A percentile compares a stretch with the other conserved stretches of the same genome.
Conservation (phyloP, 169 alveolate genomes). For the Cystoisospora suis region DNA sequence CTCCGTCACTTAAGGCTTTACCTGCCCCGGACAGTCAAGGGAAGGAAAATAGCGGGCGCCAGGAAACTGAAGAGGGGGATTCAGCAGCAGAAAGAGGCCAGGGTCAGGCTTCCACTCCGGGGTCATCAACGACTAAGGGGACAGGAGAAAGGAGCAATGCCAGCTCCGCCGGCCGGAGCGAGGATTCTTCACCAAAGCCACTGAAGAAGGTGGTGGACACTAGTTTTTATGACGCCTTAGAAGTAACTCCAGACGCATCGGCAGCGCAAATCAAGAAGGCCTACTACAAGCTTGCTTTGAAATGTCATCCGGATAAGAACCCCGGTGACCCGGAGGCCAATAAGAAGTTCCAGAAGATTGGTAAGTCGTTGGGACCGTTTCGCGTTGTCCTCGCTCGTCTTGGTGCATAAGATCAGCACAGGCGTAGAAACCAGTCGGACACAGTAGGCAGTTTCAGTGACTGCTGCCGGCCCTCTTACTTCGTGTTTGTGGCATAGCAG, state of each 20-base stretch:
- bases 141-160: neutral
- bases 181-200: neutral
- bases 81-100: too few relatives aligned
- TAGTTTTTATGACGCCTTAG: constrained; percentile 81
- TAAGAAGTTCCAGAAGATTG: constrained; percentile 87
- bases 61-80: neutral
- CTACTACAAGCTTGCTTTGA: constrained; percentile 87
- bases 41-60: neutral
- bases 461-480: too few relatives aligned
- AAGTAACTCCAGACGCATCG: constrained; percentile 82
- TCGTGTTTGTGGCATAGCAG: too few relatives aligned
- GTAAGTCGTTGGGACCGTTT: too few relatives aligned
- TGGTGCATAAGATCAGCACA: too few relatives aligned
- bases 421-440: too few relatives aligned
- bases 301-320: constrained; percentile 94
- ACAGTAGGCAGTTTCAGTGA: too few relatives aligned
- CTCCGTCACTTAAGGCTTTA: neutral
- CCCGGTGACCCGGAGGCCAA: constrained; percentile 89
- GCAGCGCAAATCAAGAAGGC: constrained; percentile 74
- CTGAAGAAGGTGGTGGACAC: constrained; percentile 79
- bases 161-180: neutral
- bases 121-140: neutral
- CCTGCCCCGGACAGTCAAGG: neutral
- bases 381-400: too few relatives aligned
- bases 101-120: neutral